A percentile compares a stretch with the other conserved stretches of the same genome.
phyloP scores from a whole-genome alignment of 495 filamentous ascomycete genomes.

The Margaritispora aquatica region DNA sequence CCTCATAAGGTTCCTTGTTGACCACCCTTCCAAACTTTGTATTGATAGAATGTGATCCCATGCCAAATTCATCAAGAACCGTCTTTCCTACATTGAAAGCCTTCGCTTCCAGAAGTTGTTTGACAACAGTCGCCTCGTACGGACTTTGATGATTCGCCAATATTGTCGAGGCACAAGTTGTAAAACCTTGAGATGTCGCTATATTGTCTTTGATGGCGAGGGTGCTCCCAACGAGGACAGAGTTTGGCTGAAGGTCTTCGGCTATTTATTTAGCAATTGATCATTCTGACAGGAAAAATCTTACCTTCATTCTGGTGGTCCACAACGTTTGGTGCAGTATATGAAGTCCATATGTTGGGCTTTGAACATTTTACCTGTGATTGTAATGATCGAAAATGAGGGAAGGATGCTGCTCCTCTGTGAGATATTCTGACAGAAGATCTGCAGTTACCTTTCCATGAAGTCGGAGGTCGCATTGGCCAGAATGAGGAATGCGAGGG shows the following conservation, averaged over 20 bases:
- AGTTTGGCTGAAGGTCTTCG: neutral
- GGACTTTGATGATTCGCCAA: conserved; percentile 67
- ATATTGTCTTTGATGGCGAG: conserved; percentile 91
- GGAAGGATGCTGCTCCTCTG: neutral
- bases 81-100: conserved; percentile 65
- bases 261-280: neutral
- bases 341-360: neutral
- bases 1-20: neutral
- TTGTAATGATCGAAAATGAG: too few species aligned
- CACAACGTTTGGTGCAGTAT: too few species aligned
- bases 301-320: neutral
- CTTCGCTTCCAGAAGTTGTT: conserved; percentile 24
- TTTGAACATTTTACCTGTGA: too few species aligned
- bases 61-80: conserved; percentile 96
- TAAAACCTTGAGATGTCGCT: conserved; percentile 49
- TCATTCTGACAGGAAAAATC: neutral
- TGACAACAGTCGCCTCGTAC: conserved; percentile 78
- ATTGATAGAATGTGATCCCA: conserved; percentile 85
- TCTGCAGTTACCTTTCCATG: neutral
- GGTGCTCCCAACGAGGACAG: neutral
- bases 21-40: conserved; percentile 64
- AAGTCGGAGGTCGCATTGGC: neutral
- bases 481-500: neutral
- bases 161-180: conserved; percentile 76
- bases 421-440: neutral